A percentile compares a stretch with the other conserved stretches of the same genome.
Conservation (phyloP, 768 basidiomycete species). For the Xerocomellus dryophilus region DNA sequence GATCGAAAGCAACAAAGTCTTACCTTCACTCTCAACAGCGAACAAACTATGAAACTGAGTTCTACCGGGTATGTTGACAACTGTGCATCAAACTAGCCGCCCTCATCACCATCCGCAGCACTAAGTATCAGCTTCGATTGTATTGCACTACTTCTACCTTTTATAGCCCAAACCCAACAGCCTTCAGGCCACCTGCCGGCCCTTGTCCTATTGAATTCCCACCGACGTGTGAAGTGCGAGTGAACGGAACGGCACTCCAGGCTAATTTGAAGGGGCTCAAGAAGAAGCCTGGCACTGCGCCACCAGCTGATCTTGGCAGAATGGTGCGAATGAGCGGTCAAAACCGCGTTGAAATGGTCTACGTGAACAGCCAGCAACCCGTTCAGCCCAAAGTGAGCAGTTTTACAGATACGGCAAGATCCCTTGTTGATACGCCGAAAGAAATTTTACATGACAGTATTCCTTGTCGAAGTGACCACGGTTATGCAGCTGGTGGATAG, state of each 20-base stretch:
- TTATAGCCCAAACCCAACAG: slow-evolving; percentile 47
- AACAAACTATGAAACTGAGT: slow-evolving; percentile 61
- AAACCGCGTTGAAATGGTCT: slow-evolving; percentile 84
- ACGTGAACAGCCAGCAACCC: slow-evolving; percentile 85
- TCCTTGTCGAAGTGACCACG: slow-evolving; percentile 76
- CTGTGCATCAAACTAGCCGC: background rate
- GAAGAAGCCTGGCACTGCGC: slow-evolving; percentile 92
- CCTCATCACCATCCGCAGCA: slow-evolving; percentile 36
- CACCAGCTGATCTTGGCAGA: slow-evolving; percentile 71
- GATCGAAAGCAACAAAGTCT: slow-evolving; percentile 69
- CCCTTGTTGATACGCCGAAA: slow-evolving; percentile 51
- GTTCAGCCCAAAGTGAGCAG: slow-evolving; percentile 61
- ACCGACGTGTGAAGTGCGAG: slow-evolving; percentile 84
- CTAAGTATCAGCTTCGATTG: slow-evolving; percentile 76
- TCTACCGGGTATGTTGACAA: slow-evolving; percentile 46
- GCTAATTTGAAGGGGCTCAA: slow-evolving; percentile 89
- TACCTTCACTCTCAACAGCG: slow-evolving; percentile 61
- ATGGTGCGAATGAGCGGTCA: slow-evolving; percentile 38
- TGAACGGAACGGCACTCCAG: slow-evolving; percentile 64
- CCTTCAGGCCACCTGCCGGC: slow-evolving; percentile 49
- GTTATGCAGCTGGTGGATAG: slow-evolving; percentile 69
- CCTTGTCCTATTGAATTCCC: slow-evolving; percentile 89
- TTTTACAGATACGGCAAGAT: background rate
- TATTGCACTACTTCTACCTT: slow-evolving; percentile 87
- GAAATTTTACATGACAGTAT: slow-evolving; percentile 86